Evolutionary conservation across 2,329 filamentous ascomycete species (phyloP).

Genomic region (Botrytis medusae): DNA sequence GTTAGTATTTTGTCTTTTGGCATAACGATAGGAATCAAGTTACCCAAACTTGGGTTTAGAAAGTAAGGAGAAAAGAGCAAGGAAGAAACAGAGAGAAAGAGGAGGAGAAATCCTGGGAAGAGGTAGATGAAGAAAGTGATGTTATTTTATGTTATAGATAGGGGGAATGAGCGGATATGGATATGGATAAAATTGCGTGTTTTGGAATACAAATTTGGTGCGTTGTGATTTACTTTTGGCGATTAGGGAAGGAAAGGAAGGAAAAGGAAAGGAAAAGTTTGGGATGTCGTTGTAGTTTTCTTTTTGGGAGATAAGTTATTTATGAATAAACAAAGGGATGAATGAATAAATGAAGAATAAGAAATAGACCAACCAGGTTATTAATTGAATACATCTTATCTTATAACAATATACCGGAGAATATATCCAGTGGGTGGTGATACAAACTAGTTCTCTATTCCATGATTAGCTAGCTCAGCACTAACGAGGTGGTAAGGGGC

Average conservation of each 20-base stretch:
- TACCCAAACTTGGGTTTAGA: slow-evolving; percentile 52
- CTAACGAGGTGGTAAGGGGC: neutral
- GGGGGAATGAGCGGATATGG: neutral
- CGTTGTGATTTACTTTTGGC: too few species aligned
- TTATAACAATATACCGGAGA: neutral
- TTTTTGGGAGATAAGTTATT: neutral
- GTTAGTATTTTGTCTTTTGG: slow-evolving; percentile 51
- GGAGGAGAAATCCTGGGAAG: neutral
- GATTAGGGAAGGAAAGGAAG: neutral
- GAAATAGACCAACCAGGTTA: neutral
- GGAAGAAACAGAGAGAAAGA: slow-evolving; percentile 32
- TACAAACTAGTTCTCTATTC: neutral
- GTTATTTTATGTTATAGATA: too few species aligned
- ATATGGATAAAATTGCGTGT: neutral
- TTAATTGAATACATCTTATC: neutral
- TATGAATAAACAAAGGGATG: neutral
- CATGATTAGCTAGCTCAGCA: neutral
- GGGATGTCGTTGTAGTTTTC: neutral
- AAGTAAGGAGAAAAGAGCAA: slow-evolving; percentile 36
- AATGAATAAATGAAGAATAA: neutral
- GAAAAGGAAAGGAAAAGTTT: neutral
- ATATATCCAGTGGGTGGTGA: fast-evolving
- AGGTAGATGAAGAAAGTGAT: neutral
- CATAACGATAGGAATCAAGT: slow-evolving; percentile 51
- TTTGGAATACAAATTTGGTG: neutral